phyloP scores from a whole-genome alignment of 345 rosid species.

The Carallia pectinifolia region DNA sequence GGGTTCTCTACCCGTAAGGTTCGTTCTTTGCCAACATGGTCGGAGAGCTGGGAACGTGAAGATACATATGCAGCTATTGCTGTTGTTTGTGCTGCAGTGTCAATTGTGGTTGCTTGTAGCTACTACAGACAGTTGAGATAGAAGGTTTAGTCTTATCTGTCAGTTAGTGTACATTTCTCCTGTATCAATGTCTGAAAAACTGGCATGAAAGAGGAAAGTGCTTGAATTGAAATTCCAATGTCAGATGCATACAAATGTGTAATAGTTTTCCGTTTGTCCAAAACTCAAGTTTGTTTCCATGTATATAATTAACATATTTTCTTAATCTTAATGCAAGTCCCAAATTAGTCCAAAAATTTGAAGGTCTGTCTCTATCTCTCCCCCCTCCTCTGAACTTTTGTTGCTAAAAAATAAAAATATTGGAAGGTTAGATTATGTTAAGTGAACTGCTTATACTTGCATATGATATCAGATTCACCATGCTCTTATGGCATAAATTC shows the following conservation, averaged over 20 bases:
- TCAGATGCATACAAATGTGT: not conserved
- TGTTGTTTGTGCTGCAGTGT: constrained; percentile 71
- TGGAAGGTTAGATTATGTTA: too few species aligned
- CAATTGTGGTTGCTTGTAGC: constrained; percentile 70
- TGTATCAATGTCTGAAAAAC: constrained; percentile 4
- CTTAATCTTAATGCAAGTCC: too few species aligned
- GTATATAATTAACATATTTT: too few species aligned
- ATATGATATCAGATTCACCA: too few species aligned
- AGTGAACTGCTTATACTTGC: too few species aligned
- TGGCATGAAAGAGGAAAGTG: not conserved
- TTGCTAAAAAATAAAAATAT: too few species aligned
- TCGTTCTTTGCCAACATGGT: constrained; percentile 61
- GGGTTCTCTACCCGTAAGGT: constrained; percentile 35
- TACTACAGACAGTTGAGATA: constrained; percentile 60
- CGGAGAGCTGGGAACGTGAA: constrained; percentile 83
- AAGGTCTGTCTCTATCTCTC: too few species aligned
- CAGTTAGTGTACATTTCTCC: not conserved
- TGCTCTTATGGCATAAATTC: too few species aligned
- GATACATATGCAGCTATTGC: constrained; percentile 84
- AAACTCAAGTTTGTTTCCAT: too few species aligned
- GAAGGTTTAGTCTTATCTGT: not conserved
- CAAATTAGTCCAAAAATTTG: too few species aligned
- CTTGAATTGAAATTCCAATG: not conserved
- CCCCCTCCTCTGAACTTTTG: too few species aligned
- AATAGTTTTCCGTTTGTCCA: not conserved